Conservation (phyloP, 2,329 filamentous ascomycete genomes). For the Ceratocystiopsis sp. region DNA sequence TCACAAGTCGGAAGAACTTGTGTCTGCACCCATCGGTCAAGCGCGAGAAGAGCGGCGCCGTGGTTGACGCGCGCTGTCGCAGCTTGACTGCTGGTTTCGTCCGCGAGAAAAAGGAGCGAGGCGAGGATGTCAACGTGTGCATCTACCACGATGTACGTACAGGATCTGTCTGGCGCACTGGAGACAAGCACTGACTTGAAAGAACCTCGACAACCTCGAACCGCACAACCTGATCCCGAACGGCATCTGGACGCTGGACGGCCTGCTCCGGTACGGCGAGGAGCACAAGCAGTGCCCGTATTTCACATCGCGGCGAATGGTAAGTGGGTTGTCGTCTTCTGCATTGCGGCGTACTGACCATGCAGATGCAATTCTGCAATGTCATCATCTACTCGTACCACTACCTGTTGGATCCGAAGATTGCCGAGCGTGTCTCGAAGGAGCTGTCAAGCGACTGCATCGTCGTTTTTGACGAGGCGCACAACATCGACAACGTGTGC, state of each 20-base stretch:
- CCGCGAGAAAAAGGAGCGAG: conserved; percentile 90
- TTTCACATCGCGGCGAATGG: conserved; percentile 89
- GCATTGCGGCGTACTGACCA: not conserved
- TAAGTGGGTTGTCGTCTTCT: conserved; percentile 19
- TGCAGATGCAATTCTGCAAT: conserved; percentile 92
- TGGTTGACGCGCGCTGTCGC: conserved; percentile 91
- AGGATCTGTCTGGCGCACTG: not conserved
- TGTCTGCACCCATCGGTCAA: conserved; percentile 94
- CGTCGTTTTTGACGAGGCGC: conserved; percentile 94
- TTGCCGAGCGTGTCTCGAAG: conserved; percentile 62
- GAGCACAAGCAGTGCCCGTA: conserved; percentile 95
- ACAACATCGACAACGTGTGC: conserved; percentile 99
- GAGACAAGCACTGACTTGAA: not conserved
- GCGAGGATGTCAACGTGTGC: conserved; percentile 87
- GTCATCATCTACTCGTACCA: conserved; percentile 99
- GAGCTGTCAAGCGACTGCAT: conserved; percentile 97
- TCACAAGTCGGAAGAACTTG: conserved; percentile 93
- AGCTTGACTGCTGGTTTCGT: conserved; percentile 94
- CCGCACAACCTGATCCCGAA: conserved; percentile 89
- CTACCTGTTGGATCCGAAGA: conserved; percentile 93
- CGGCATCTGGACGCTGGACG: conserved; percentile 90
- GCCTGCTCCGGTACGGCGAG: conserved; percentile 75
- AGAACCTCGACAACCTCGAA: conserved; percentile 88
- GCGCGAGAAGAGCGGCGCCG: conserved; percentile 81
- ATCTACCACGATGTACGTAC: conserved; percentile 75